Evolutionary conservation across 2,329 filamentous ascomycete genomes (phyloP), one percentile per base, ranked within the genome.

Genomic region (Ilyonectria destructans): DNA sequence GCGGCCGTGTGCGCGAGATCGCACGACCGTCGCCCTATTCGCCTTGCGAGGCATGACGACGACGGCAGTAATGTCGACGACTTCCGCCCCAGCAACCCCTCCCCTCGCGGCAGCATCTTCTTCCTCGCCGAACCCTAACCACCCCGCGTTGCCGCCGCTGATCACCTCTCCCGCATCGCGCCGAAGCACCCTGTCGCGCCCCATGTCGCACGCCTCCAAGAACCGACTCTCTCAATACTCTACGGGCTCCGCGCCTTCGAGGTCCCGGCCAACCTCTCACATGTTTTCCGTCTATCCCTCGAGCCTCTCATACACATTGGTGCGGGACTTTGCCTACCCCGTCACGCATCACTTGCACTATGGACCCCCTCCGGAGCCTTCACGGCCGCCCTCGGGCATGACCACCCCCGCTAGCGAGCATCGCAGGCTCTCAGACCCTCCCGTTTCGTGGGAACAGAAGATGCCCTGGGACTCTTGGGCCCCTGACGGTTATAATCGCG

Each of bases 261-360:
- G 91, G 69, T 97, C 95, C 71, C 91, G 94, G 68, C 94, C 95
- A 21, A 87, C 88, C 63, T 97, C 94, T n/a, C 89, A 93, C 77
- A 87, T 93, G 70, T 96, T 96, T 77, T 93, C 94, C 17, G 85
- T 92, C 76, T 96, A 94, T 81, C 92, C 94, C 75, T 96, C 95
- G 66, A 97, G 91, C 78, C 88, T 98, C 19, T 82, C 93, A 7
- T 98, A 98, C 80, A 91, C 95, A n/a, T 86, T 94, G 51, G 95
- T 99, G 72, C 92, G 96, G 77, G 96, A 99, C 85, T 99, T 98
- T 83, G 96, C 96, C 74, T 99, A 98, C 80, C 90, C 94, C 35
- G 80, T 89, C 29, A 87, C 88, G 62, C 93, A 98, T 80, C 95
- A 94, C 49, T 87, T 98, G 81, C 96, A 98, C 84, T 97, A 97